phyloP scores from a whole-genome alignment of 352 stramenopile genomes.

The Phytophthora colocasiae region DNA sequence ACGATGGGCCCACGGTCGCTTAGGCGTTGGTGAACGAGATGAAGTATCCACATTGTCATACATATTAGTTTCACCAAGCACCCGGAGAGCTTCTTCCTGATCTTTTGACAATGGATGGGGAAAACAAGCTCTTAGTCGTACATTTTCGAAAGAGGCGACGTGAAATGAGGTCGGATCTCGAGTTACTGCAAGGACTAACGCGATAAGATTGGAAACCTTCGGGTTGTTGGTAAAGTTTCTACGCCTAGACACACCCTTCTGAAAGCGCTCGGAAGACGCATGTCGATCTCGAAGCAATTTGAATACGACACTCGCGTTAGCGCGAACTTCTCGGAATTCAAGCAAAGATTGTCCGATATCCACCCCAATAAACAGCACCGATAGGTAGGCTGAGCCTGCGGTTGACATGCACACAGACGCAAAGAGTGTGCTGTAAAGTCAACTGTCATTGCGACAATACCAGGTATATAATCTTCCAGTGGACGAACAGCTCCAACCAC shows the following conservation, averaged over 20 bases:
- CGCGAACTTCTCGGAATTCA: conserved; percentile 12
- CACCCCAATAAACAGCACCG: conserved; percentile 4
- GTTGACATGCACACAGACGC: conserved; percentile 23
- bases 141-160: neutral
- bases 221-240: neutral
- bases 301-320: conserved; percentile 11
- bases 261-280: neutral
- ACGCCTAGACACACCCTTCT: neutral
- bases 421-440: conserved; percentile 18
- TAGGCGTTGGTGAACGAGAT: neutral
- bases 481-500: neutral
- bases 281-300: conserved; percentile 2
- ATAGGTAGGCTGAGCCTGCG: conserved; percentile 5
- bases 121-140: conserved; percentile 13
- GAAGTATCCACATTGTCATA: neutral
- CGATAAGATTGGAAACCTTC: neutral
- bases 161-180: neutral
- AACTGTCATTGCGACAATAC: neutral
- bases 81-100: conserved; percentile 1
- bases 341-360: conserved; percentile 9
- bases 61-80: neutral
- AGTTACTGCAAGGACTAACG: conserved; percentile 2
- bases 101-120: conserved; percentile 8
- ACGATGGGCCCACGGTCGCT: too few species aligned
- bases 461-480: conserved; percentile 1